Conservation (phyloP, 1,139 yeast species). For the Casaregolazyma lundiana region DNA sequence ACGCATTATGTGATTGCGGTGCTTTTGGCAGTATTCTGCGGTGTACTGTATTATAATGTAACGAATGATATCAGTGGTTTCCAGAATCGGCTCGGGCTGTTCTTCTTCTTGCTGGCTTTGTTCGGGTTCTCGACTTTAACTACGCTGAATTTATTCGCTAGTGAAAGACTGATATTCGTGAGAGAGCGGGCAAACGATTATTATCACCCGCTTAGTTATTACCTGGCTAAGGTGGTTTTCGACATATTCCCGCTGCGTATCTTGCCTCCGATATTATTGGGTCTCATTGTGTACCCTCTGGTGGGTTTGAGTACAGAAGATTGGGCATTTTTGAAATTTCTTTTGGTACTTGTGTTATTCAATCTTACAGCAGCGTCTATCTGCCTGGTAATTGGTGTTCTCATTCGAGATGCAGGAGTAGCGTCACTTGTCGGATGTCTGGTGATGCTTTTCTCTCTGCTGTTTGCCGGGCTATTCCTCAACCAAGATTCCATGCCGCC, state of each 20-base stretch:
- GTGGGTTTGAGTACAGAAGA: conserved; percentile 81
- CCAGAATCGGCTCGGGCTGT: conserved; percentile 89
- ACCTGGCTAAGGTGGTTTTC: conserved; percentile 76
- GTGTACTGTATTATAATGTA: conserved; percentile 75
- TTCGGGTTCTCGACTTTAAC: conserved; percentile 94
- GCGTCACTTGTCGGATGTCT: conserved; percentile 87
- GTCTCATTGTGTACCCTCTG: conserved; percentile 86
- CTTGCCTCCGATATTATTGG: conserved; percentile 78
- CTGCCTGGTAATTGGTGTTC: conserved; percentile 78
- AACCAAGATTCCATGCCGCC: conserved; percentile 72
- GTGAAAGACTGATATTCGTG: conserved; percentile 81
- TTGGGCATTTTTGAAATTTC: conserved; percentile 69
- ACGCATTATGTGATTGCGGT: conserved; percentile 79
- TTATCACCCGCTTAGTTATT: conserved; percentile 82
- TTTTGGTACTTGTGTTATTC: conserved; percentile 68
- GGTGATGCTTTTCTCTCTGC: conserved; percentile 71
- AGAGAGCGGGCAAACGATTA: conserved; percentile 93
- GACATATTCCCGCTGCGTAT: conserved; percentile 87
- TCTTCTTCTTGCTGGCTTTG: conserved; percentile 81
- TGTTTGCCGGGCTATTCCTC: conserved; percentile 90
- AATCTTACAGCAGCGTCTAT: conserved; percentile 83
- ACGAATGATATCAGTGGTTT: conserved; percentile 90
- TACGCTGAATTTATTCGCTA: conserved; percentile 81
- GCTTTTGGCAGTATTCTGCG: conserved; percentile 76
- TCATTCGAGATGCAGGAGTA: conserved; percentile 86